Evolutionary conservation across 1,139 yeast genomes (phyloP), one percentile per base, ranked within the genome.

Genomic region (Yamadazyma dushanensis): DNA sequence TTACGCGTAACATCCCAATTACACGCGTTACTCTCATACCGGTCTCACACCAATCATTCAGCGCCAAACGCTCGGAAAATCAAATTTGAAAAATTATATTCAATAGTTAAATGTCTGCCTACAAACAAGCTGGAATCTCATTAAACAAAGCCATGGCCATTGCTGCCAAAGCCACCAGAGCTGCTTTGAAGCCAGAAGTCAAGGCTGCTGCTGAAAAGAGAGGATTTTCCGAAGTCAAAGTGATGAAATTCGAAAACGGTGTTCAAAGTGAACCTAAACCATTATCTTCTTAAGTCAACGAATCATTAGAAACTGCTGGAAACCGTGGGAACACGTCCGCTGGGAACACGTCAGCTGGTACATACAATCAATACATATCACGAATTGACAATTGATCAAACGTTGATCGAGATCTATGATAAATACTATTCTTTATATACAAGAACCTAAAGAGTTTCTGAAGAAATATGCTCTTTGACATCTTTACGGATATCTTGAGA

Each of bases 71-170:
- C 16, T 31, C 24, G 16, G 24, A 18, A 19, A 31, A 16, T 29
- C 22, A 9, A n/a, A 29, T 11, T 11, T 17, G 17, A 19, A 29
- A 31, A 30, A 24, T 8, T 16, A 16, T 23, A 16, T 8, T 16
- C 17, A 31, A 6, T 26, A 31, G 9, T 4, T 15, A 18, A 28
- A 80, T 81, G 87, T 76, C 88, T 60, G 76, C 80, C 63, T 82
- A 85, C 84, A 83, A 83, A 76, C 85, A 83, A 74, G 92, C 90
- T 54, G 94, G 94, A 58, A 77, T 83, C 59, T 76, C 90, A 50
- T 80, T 84, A 73, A 87, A 87, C 85, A 86, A 83, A 66, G 92
- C 92, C 68, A 75, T 90, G 66, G 80, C 96, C 53, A 78, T 92
- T 59, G 87, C 96, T 54, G 96, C 97, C 61, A 82, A 80, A 63